Base-by-base conservation (phyloP, 2,329 filamentous ascomycete species). In the Trichophyton mentagrophytes region DNA sequence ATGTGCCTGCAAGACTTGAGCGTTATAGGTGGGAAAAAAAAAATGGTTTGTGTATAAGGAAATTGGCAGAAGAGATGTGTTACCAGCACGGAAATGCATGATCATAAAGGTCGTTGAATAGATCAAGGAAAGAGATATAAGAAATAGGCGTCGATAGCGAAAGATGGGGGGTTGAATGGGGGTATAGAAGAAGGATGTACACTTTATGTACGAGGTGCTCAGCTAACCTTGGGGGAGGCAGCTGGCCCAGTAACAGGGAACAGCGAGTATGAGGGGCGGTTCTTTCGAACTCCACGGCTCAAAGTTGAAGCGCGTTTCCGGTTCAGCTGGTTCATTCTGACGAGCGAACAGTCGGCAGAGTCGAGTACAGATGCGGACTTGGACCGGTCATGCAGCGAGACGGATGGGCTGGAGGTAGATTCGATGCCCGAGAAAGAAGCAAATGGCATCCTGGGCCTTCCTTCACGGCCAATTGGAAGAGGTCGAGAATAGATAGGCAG, bases 251-350 rank as follows among this genome's bases (percentile, higher is more conserved):
- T 62, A 42, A 68, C 67, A 8, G 73, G 73, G 63, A 76, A 76
- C 51, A 76, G 70, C 46, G 76, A 78, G 65, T 78, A 77, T 40
- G 75, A 77, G n/a, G 74, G 69, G 47, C 75, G 69, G 61, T 65
- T 68, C 66, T 73, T 75, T 61, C 69, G 69, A 51, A 71, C 66
- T 2, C 64, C 61, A 5, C 68, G 72, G 17, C 61, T 63, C 22
- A 64, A 47, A 9, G 65, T 60, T 22, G 70, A 65, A 53, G 69
- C 61, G 6, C 66, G 65, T 47, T 64, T 61, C 60, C 66, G 64
- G 33, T 59, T 57, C n/a, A 67, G 65, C 15, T 44, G 15, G 40
- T 15, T n/a, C 7, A 4, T 44, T 3, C 66, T 61, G 11, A 67
- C 65, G 22, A 62, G 56, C 55, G 25, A 61, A 57, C 59, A 60